phyloP scores from a whole-genome alignment of 768 basidiomycete species.

The Lentinula boryana region DNA sequence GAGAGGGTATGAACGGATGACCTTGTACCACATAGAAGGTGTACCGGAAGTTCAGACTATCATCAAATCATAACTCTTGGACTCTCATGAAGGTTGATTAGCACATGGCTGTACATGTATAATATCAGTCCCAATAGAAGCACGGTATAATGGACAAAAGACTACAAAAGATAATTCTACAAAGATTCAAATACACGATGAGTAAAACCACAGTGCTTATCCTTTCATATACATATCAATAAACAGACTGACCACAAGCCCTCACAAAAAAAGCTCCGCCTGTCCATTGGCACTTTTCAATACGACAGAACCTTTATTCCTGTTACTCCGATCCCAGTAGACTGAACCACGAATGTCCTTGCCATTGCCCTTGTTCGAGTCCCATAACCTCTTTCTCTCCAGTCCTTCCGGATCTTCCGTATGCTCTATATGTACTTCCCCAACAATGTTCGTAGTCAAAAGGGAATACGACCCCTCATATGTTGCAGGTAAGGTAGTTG shows the following conservation, averaged over 20 bases:
- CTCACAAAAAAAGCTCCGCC: background rate
- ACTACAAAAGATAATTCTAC: too few relatives aligned
- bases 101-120: too few relatives aligned
- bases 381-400: background rate
- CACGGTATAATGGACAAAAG: too few relatives aligned
- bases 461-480: background rate
- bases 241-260: background rate
- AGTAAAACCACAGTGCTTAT: too few relatives aligned
- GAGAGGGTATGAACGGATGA: too few relatives aligned
- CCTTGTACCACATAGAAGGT: too few relatives aligned
- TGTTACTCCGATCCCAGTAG: background rate
- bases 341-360: background rate
- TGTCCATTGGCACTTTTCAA: background rate
- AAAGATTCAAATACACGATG: too few relatives aligned
- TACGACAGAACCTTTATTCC: background rate
- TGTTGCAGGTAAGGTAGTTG: background rate
- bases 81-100: too few relatives aligned
- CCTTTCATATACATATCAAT: background rate
- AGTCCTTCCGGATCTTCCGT: background rate
- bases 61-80: too few relatives aligned
- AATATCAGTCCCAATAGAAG: too few relatives aligned
- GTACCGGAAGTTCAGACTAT: too few relatives aligned
- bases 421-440: background rate
- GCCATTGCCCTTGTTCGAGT: background rate
- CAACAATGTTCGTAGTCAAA: background rate